A percentile compares a stretch with the other conserved stretches of the same genome.
phyloP scores from a whole-genome alignment of 1,284 basidiomycete genomes.

The Fomes fomentarius region DNA sequence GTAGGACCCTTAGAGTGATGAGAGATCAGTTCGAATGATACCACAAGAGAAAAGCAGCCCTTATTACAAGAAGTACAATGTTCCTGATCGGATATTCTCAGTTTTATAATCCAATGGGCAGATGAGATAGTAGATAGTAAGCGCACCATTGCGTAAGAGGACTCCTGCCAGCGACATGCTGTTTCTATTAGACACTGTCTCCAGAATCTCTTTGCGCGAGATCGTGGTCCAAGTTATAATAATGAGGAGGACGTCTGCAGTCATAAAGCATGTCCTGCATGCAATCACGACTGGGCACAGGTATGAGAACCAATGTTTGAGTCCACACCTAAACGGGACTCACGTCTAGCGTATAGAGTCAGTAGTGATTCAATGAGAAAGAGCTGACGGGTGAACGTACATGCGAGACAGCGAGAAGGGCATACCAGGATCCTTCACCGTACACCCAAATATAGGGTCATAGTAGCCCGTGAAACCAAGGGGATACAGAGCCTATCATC shows the following conservation, averaged over 20 bases:
- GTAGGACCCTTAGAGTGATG: too few species aligned
- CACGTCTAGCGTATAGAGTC: neutral
- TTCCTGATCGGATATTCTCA: too few species aligned
- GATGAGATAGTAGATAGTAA: too few species aligned
- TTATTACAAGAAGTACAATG: too few species aligned
- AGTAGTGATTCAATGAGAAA: neutral
- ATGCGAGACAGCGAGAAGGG: neutral
- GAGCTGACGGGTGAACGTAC: neutral
- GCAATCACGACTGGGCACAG: constrained; percentile 2
- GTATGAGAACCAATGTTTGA: too few species aligned
- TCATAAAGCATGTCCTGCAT: constrained; percentile 1
- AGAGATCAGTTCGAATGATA: too few species aligned
- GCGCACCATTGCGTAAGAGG: neutral
- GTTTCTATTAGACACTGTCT: neutral
- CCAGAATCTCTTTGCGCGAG: neutral
- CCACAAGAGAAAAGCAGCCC: too few species aligned
- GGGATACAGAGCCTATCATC: neutral
- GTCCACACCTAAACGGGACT: neutral
- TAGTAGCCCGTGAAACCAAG: neutral
- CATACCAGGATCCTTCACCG: neutral
- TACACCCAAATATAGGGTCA: neutral
- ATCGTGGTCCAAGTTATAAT: neutral
- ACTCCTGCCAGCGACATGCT: neutral
- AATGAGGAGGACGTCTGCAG: constrained; percentile 1
- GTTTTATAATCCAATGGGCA: too few species aligned